These are phyloP conservation scores for Cytospora paraplurivora DNA, from an alignment of 2,329 filamentous ascomycete species.

Conservation along the genomic window DNA sequence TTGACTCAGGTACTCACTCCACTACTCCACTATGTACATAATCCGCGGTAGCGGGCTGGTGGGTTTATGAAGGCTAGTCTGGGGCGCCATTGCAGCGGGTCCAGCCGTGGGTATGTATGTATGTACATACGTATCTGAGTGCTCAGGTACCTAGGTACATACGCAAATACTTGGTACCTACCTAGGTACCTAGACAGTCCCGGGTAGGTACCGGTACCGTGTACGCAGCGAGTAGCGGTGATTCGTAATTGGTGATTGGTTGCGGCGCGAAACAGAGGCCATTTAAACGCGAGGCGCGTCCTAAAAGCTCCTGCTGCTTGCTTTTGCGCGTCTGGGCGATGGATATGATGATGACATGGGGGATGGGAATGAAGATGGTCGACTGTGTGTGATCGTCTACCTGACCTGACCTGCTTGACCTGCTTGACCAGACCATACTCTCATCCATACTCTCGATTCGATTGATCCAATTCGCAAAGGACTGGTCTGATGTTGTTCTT, in stretches of 20 bases:
- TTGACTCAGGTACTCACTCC: no score
- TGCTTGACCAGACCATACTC: neutral
- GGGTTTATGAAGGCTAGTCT: no score
- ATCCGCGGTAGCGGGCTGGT: no score
- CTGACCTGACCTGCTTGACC: neutral
- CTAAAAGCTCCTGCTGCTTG: neutral
- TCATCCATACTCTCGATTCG: no score
- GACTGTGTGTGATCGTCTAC: neutral
- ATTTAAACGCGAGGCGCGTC: constrained; percentile 21
- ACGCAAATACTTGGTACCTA: no score
- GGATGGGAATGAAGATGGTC: neutral
- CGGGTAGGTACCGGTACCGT: no score
- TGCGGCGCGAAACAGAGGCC: constrained; percentile 4
- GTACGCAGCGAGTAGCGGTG: constrained; percentile 2
- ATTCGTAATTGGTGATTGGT: constrained; percentile 3
- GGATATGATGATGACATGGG: neutral
- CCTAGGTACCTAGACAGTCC: no score
- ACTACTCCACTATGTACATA: no score
- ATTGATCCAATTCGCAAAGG: no score
- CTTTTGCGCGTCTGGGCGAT: constrained; percentile 12
- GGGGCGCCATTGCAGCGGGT: constrained; percentile 9
- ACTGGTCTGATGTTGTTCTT: no score
- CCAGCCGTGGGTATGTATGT: neutral
- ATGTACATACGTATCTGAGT: no score
- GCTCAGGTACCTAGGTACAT: no score